Evolutionary conservation across 2,329 filamentous ascomycete genomes (phyloP).

Genomic region (Lasiodiplodia sp.): DNA sequence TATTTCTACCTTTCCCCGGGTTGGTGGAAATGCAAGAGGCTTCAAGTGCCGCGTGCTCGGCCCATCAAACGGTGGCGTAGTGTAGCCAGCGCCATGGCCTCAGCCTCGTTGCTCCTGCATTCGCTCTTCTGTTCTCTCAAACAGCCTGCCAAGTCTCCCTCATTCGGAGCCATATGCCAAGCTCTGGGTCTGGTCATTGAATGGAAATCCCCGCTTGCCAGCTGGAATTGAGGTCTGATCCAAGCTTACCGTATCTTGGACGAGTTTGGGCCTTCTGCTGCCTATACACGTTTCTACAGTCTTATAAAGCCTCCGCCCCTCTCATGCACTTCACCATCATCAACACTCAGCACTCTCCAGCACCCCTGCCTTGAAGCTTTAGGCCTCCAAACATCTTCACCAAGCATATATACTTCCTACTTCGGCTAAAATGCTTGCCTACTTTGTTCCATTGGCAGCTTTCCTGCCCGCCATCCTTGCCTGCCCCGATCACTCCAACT

Average conservation of each 20-base stretch:
- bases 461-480: conserved; percentile 5
- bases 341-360: not conserved
- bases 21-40: not conserved
- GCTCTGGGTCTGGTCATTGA: not conserved
- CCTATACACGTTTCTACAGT: not conserved
- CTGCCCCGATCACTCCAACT: conserved; percentile 8
- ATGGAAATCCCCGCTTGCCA: conserved; percentile 10
- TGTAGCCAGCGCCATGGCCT: not conserved
- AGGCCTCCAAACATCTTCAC: not conserved
- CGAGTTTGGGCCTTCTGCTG: not conserved
- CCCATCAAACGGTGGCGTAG: not conserved
- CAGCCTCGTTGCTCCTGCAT: not conserved
- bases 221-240: not conserved
- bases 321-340: not conserved
- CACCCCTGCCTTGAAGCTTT: conserved; percentile 1
- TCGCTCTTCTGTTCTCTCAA: not conserved
- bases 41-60: not conserved
- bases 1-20: not conserved
- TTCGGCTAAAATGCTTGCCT: not conserved
- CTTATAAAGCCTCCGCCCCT: not conserved
- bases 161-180: not conserved
- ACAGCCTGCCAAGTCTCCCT: conserved; percentile 3
- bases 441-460: not conserved
- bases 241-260: not conserved
- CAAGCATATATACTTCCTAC: not conserved